A percentile compares a stretch with the other conserved stretches of the same genome.
Evolutionary conservation across 805 yeast species (phyloP).

Genomic region (Spathaspora passalidarum): DNA sequence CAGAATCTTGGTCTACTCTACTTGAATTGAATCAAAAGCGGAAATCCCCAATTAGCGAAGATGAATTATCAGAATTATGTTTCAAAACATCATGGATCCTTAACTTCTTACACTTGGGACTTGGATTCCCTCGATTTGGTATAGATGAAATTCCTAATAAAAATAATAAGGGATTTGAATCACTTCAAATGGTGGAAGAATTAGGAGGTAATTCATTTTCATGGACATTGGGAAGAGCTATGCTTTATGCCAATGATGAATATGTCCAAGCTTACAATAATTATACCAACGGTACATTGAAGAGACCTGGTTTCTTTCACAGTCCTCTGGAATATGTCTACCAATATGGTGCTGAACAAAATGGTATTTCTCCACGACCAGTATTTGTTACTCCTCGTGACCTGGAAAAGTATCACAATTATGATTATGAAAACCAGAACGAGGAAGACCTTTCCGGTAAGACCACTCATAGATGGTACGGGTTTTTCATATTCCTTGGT

Average conservation of each 20-base stretch:
- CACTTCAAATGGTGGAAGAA: constrained; percentile 43
- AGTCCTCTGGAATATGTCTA: constrained; percentile 47
- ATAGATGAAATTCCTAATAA: constrained; percentile 28
- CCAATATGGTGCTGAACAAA: constrained; percentile 52
- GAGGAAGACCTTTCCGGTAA: constrained; percentile 11
- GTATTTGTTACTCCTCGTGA: constrained; percentile 21
- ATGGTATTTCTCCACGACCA: constrained; percentile 43
- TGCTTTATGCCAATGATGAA: constrained; percentile 59
- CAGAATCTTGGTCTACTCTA: constrained; percentile 36
- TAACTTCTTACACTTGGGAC: constrained; percentile 55
- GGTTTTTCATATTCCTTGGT: constrained; percentile 27
- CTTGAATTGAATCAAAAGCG: constrained; percentile 30
- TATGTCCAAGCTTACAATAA: constrained; percentile 41
- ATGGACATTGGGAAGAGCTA: constrained; percentile 61
- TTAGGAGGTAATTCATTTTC: constrained; percentile 44
- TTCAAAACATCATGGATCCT: constrained; percentile 61
- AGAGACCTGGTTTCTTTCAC: constrained; percentile 47
- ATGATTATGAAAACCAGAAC: constrained; percentile 25
- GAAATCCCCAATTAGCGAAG: constrained; percentile 31
- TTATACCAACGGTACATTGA: constrained; percentile 6
- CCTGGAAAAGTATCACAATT: constrained; percentile 18
- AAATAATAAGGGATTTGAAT: constrained; percentile 21
- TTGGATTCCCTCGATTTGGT: constrained; percentile 56
- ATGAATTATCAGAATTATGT: constrained; percentile 52
- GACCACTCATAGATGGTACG: constrained; percentile 41